Evolutionary conservation across 148 eudicot species (phyloP), one percentile per base, ranked within the genome.

Genomic region (Dysphania ambrosioides): DNA sequence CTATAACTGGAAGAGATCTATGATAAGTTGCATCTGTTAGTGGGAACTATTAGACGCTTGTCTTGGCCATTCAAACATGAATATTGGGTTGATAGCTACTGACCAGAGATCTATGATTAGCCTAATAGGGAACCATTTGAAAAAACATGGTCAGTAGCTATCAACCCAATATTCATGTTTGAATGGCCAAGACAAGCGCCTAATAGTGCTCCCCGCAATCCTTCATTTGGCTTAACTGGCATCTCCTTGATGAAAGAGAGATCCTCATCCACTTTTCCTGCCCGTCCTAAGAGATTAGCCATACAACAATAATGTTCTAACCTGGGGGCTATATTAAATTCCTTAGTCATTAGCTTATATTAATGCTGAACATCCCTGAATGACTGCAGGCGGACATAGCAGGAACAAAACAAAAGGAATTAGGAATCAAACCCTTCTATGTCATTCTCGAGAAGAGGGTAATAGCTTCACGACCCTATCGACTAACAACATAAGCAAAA

Each of bases 341-440:
- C 74, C 12, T 86, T 78, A 1, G 79, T 88, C 97, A 90, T 88
- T 76, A 87, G 2, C 42, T 63, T 81, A 70, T 81, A 93, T 78
- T 72, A 82, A n/a, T 70, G 34, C 21, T 62, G 67, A 88, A 74
- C 78, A 93, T 73, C 68, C 97, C 96, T 32, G 93, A 86, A 66
- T 93, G 96, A 82, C 96, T 90, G 80, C 97, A 93, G 59, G 95
- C 92, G 58, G 97, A 89, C 63, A 90, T 85, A 66, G 88, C 77
- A 16, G 95, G 75, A 74, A 92, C 91, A 82, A 92, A 90, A 8
- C 91, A 86, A 40, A 90, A 87, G 24, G 90, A 86, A 80, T 93
- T 93, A 15, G 89, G 96, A 21, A 70, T 66, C 24, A 80, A 62
- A 35, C 91, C 88, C 31, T 80, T 82, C 2, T 68, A 76, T 78